A percentile compares a stretch with the other conserved stretches of the same genome.
phyloP scores from a whole-genome alignment of 192 early-diverging fungal genomes.

The Coemansia erecta region DNA sequence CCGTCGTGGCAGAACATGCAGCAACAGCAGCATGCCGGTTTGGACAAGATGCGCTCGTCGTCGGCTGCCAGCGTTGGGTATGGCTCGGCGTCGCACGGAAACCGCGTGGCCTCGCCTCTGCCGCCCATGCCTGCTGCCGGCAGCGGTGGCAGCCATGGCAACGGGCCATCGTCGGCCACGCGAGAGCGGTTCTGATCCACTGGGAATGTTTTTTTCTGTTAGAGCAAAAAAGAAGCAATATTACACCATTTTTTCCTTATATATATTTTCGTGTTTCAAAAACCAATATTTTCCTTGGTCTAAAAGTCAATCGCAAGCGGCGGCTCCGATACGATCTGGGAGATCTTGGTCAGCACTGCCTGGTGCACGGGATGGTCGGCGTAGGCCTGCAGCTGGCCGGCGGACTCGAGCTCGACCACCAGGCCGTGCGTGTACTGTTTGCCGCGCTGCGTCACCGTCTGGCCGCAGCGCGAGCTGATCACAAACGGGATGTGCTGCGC shows the following conservation, averaged over 20 bases:
- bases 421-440: constrained; percentile 42
- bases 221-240: background rate
- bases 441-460: constrained; percentile 34
- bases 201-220: background rate
- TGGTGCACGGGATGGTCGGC: constrained; percentile 30
- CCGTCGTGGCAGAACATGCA: constrained; percentile 39
- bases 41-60: constrained; percentile 33
- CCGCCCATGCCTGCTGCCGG: constrained; percentile 37
- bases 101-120: constrained; percentile 37
- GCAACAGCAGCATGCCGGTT: background rate
- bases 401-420: constrained; percentile 27
- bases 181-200: constrained; percentile 3
- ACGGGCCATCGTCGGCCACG: background rate
- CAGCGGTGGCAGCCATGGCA: too few relatives aligned
- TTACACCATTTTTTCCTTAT: background rate
- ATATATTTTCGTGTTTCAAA: background rate
- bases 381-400: constrained; percentile 20
- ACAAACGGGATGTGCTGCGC: constrained; percentile 29
- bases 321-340: constrained; percentile 24
- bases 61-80: constrained; percentile 45
- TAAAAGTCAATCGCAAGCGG: constrained; percentile 36
- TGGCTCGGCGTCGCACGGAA: constrained; percentile 29
- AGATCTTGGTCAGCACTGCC: constrained; percentile 27
- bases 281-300: background rate
- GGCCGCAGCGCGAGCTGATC: constrained; percentile 23